Base-by-base conservation (phyloP, 495 filamentous ascomycete genomes). In the Tetracladium marchalianum region DNA sequence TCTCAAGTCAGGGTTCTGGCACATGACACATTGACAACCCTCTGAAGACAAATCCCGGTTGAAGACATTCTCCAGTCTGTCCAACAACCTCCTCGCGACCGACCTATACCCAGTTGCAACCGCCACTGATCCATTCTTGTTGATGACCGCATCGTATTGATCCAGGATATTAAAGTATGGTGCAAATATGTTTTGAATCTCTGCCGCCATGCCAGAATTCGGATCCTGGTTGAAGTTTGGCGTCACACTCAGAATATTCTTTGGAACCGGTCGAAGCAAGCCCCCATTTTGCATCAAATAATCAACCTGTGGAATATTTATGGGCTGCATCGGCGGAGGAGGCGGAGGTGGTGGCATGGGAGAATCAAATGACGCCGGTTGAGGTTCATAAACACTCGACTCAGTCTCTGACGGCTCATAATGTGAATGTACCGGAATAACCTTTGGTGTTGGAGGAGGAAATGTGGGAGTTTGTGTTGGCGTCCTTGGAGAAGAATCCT, bases 51-150 rank as follows among this genome's bases (percentile, higher is more conserved):
- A 82, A 54, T 96, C 88, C 40, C 93, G 74, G 16, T 87, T 85
- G 61, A 99, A 97, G 12, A 99, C 87, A 19, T 85, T 81, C 57
- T 95, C 92, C 11, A 99, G 67, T 43, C 90, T 81, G 58, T 99
- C 92, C n/a, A 97, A 73, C 18, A 97, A 62, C 33, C 89, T 77
- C 1, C 93, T 80, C n/a, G 93, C 93, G 33, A 97, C 82, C 6
- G 90, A 95, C 41, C 83, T 78, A 64, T 97, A 96, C 1, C 93
- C 93, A 5, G 93, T 97, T 17, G 92, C 92, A 0, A 99, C 93
- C 5, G 93, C 93, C 12, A 99, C 62, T 6, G 89, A 95, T 1
- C 93, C 93, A 57, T 82, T 87, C 40, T 81, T 83, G 15, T 68
- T 66, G 46, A 97, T 75, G 8, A 99, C 88, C 7, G 78, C 72